Conservation (phyloP, 352 stramenopile species). For the Pythium coloratum region DNA sequence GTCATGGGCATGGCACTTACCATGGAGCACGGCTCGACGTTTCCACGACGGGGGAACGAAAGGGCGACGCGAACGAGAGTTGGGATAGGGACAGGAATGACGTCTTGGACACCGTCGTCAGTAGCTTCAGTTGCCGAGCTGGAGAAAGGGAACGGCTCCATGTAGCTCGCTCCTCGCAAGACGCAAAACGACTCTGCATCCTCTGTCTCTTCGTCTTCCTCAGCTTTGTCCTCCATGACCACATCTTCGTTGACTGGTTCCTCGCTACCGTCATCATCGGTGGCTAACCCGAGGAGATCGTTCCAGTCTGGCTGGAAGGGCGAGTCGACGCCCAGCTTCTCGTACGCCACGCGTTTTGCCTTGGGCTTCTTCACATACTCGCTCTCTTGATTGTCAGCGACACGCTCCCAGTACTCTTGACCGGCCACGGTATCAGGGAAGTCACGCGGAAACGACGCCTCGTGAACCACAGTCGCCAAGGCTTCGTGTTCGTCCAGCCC, state of each 20-base stretch:
- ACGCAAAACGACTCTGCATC: slow-evolving; percentile 38
- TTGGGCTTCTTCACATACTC: slow-evolving; percentile 59
- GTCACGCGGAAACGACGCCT: slow-evolving; percentile 72
- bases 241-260: neutral
- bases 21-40: slow-evolving; percentile 58
- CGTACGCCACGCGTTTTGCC: slow-evolving; percentile 62
- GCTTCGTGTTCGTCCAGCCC: slow-evolving; percentile 71
- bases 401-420: slow-evolving; percentile 50
- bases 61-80: slow-evolving; percentile 71
- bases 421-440: slow-evolving; percentile 70
- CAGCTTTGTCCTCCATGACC: neutral
- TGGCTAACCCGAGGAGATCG: slow-evolving; percentile 34
- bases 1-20: slow-evolving; percentile 30
- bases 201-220: slow-evolving; percentile 20
- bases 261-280: neutral
- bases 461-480: slow-evolving; percentile 48
- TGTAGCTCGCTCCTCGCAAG: slow-evolving; percentile 60
- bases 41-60: slow-evolving; percentile 53
- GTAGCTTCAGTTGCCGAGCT: neutral
- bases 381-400: slow-evolving; percentile 23
- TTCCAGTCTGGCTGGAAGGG: slow-evolving; percentile 69
- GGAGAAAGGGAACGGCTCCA: slow-evolving; percentile 73
- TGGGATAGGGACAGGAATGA: slow-evolving; percentile 56
- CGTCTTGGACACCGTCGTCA: slow-evolving; percentile 4
- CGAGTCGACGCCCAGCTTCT: slow-evolving; percentile 54